Evolutionary conservation across 2,329 filamentous ascomycete genomes (phyloP).

Genomic region (Fusarium secorum): DNA sequence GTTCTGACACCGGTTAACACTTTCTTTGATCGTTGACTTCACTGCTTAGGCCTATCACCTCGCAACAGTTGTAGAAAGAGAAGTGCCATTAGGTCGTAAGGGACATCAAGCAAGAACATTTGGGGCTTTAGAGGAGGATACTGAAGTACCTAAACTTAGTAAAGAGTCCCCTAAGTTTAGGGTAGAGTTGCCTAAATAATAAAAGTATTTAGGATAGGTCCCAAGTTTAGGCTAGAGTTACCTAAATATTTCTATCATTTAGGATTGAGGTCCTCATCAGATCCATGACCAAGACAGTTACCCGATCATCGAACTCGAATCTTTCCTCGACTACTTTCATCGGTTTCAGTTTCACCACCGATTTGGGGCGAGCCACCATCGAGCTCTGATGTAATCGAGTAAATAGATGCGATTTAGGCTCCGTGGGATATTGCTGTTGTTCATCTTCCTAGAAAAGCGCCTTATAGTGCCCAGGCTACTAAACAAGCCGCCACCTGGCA

Average conservation of each 20-base stretch:
- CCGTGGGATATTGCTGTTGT: fast-evolving
- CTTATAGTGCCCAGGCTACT: neutral
- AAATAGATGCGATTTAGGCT: neutral
- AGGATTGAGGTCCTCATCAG: neutral
- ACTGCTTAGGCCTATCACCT: neutral
- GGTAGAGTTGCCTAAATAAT: neutral
- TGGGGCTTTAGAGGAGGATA: neutral
- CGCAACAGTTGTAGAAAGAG: neutral
- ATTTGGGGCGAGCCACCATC: neutral
- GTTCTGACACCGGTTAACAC: fast-evolving
- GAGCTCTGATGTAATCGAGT: too few relatives aligned
- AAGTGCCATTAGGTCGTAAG: neutral
- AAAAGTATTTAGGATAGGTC: neutral
- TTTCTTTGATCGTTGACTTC: neutral
- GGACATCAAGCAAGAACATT: neutral
- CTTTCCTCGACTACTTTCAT: neutral
- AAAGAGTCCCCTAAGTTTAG: neutral
- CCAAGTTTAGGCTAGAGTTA: neutral
- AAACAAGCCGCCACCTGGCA: neutral
- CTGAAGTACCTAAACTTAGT: neutral
- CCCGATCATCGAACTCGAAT: neutral
- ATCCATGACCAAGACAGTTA: neutral
- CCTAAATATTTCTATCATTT: neutral
- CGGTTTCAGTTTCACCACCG: neutral
- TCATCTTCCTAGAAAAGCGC: neutral